Evolutionary conservation across 495 filamentous ascomycete species (phyloP).

Genomic region (Podospora appendiculata): DNA sequence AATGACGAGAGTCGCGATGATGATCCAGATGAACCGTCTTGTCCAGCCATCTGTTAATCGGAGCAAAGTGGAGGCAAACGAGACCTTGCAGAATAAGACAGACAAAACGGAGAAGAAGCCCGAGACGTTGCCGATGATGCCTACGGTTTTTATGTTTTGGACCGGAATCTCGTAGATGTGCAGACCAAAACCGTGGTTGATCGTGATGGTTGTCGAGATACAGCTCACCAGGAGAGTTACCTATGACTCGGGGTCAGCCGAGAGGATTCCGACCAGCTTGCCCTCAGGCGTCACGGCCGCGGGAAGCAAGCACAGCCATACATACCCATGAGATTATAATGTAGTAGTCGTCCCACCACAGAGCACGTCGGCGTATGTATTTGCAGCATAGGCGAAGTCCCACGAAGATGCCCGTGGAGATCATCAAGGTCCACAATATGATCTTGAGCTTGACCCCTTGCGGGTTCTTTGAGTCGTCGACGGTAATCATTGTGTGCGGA

Average conservation of each 20-base stretch:
- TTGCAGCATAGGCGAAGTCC: constrained; percentile 23
- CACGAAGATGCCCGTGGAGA: constrained; percentile 17
- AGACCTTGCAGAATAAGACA: constrained; percentile 24
- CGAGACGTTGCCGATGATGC: constrained; percentile 11
- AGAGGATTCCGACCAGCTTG: background rate
- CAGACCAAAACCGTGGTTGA: constrained; percentile 18
- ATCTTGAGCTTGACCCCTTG: constrained; percentile 15
- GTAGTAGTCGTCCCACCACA: constrained; percentile 27
- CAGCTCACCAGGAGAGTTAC: constrained; percentile 7
- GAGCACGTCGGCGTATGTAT: constrained; percentile 6
- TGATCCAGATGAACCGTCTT: constrained; percentile 12
- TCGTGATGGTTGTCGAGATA: constrained; percentile 14
- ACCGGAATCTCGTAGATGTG: constrained; percentile 13
- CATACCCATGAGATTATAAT: constrained; percentile 22
- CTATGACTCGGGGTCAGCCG: background rate
- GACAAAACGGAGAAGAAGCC: constrained; percentile 17
- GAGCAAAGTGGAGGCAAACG: constrained; percentile 24
- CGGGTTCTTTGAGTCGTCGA: background rate
- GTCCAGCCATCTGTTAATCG: constrained; percentile 16
- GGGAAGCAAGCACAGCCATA: background rate
- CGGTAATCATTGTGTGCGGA: background rate
- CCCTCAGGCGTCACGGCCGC: background rate
- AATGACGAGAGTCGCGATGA: constrained; percentile 23
- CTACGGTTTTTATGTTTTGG: constrained; percentile 8
- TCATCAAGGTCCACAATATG: constrained; percentile 26